A percentile compares a stretch with the other conserved stretches of the same genome.
These are phyloP conservation scores for Aspergillus pseudoterreus DNA, from an alignment of 2,329 filamentous ascomycete genomes.

Conservation along the genomic window DNA sequence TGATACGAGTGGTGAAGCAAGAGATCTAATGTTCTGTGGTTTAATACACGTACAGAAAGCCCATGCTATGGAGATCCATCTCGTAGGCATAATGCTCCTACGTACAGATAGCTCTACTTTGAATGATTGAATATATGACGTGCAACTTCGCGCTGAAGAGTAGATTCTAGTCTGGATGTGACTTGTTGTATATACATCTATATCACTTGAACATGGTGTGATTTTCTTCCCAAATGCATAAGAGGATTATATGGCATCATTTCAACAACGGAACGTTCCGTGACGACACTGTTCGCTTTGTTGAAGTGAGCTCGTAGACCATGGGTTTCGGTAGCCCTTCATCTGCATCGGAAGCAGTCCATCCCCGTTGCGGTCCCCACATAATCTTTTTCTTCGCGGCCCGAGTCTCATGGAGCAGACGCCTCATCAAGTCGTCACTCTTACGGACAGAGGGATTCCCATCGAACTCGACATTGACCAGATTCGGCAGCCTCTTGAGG, in stretches of 20 bases:
- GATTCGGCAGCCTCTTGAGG: slow-evolving; percentile 46
- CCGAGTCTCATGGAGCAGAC: slow-evolving; percentile 39
- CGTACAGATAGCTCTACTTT: not conserved
- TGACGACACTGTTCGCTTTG: not conserved
- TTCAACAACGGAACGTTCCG: not conserved
- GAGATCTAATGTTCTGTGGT: slow-evolving; percentile 2
- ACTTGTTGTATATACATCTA: not conserved
- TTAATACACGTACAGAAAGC: not conserved
- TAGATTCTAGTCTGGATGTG: not conserved
- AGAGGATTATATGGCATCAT: not conserved
- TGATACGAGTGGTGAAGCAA: slow-evolving; percentile 9
- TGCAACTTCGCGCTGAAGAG: not conserved
- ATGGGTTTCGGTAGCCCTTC: slow-evolving; percentile 9
- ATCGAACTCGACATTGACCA: slow-evolving; percentile 54
- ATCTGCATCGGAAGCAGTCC: slow-evolving; percentile 30
- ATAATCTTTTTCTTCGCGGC: slow-evolving; percentile 32
- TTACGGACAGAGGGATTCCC: slow-evolving; percentile 52
- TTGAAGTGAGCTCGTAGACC: slow-evolving; percentile 10
- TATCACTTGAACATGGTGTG: not conserved
- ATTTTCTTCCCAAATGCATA: not conserved
- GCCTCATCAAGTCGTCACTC: slow-evolving; percentile 48
- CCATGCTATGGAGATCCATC: not conserved
- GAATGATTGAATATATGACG: slow-evolving; percentile 3
- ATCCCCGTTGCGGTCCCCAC: slow-evolving; percentile 40
- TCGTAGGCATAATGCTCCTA: not conserved